Evolutionary conservation across 768 basidiomycete species (phyloP).

Genomic region (Tylopilus sp.): DNA sequence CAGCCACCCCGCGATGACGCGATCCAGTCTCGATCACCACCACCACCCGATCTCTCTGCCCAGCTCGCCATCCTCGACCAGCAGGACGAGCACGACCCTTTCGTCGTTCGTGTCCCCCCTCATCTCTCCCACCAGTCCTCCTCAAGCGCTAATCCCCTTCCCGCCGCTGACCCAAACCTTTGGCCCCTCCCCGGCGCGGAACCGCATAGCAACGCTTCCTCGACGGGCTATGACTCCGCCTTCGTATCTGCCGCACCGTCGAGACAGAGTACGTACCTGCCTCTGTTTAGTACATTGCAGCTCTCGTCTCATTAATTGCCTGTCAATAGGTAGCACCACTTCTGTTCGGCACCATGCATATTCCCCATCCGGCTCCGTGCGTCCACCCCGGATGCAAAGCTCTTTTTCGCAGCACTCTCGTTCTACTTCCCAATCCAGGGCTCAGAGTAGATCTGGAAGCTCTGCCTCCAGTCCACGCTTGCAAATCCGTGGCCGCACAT

Average conservation of each 20-base stretch:
- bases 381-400: constrained; percentile 37
- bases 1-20: constrained; percentile 13
- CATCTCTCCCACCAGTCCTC: constrained; percentile 31
- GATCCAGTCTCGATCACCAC: constrained; percentile 20
- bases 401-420: constrained; percentile 27
- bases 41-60: constrained; percentile 11
- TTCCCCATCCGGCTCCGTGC: constrained; percentile 31
- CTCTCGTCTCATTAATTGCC: constrained; percentile 9
- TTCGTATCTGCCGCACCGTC: constrained; percentile 30
- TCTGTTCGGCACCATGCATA: constrained; percentile 27
- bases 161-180: constrained; percentile 14
- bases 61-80: constrained; percentile 25
- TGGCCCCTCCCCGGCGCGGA: constrained; percentile 22
- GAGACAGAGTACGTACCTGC: constrained; percentile 37
- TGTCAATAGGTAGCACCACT: constrained; percentile 23
- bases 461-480: constrained; percentile 48
- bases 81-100: constrained; percentile 38
- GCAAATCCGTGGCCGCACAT: constrained; percentile 36
- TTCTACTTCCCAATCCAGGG: constrained; percentile 42
- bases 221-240: constrained; percentile 29
- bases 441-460: constrained; percentile 44
- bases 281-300: constrained; percentile 8
- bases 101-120: constrained; percentile 40
- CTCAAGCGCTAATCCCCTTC: constrained; percentile 20
- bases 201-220: constrained; percentile 34